Evolutionary conservation across 352 stramenopile genomes (phyloP), one percentile per base, ranked within the genome.

Genomic region (Phytophthora sp.): DNA sequence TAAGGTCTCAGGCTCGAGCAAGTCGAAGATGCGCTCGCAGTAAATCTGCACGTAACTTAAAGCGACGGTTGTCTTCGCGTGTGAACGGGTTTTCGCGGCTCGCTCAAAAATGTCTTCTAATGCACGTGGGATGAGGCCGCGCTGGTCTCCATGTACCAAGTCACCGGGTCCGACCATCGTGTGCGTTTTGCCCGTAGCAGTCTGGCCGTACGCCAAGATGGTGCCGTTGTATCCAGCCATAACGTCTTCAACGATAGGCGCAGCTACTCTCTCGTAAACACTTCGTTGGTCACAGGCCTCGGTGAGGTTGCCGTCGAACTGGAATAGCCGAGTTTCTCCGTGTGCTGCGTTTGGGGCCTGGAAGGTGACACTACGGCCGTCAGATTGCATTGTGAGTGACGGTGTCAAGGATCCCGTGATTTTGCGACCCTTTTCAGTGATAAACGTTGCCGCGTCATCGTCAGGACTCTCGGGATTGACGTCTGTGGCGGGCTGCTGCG

Each of bases 31-130:
- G n/a, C 82, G 82, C 57, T 91, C 84, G 64, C 82, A 91, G 70
- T 93, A 93, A 35, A 93, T 88, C 74, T 93, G 79, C 28, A 90
- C 82, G 53, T 88, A 93, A 49, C 82, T 93, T 17, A 89, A 37
- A 5, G 74, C 78, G 15, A 92, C 53, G 15, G 54, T 78, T n/a
- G 77, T 87, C 59, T 74, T 84, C 3, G 42, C 57, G 3, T 56
- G 50, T 6, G 67, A 64, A 3, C 68, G 58, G 1, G 61, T 59
- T 23, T 68, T 68, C 17, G 81, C 69, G 13, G 68, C 74, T 6
- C 53, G 52, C 54, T 67, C 42, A 43, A 92, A 91, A 18, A 91
- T 81, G 52, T 81, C 73, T 56, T 86, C 69, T 21, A 92, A 64
- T 17, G 77, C 76, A 2, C 83, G 79, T 12, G 83, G 81, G 41